These are phyloP conservation scores for Lentinula raphanica DNA, from an alignment of 768 basidiomycete species.

Conservation along the genomic window DNA sequence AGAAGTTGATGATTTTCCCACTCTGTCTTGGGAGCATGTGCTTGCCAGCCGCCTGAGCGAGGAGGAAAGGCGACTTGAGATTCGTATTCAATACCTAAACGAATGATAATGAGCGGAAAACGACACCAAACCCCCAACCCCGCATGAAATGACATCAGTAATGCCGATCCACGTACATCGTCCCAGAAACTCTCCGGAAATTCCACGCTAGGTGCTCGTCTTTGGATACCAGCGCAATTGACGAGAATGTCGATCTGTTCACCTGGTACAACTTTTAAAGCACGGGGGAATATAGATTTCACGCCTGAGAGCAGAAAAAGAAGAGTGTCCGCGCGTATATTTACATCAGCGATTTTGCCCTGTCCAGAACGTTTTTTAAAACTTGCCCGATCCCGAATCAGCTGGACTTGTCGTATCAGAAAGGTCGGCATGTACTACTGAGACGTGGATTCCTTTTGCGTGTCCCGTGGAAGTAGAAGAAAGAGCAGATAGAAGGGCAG, in stretches of 20 bases:
- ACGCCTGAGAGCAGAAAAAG: slow-evolving; percentile 32
- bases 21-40: slow-evolving; percentile 76
- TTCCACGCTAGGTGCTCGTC: slow-evolving; percentile 51
- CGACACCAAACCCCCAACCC: too few species aligned
- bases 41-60: slow-evolving; percentile 79
- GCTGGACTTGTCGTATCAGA: slow-evolving; percentile 4
- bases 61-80: slow-evolving; percentile 81
- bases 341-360: slow-evolving; percentile 20
- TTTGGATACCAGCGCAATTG: slow-evolving; percentile 66
- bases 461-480: slow-evolving; percentile 2
- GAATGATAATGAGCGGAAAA: slow-evolving; percentile 1
- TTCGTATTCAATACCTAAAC: slow-evolving; percentile 80
- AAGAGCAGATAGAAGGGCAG: slow-evolving; percentile 9
- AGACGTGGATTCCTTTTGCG: slow-evolving; percentile 6
- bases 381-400: slow-evolving; percentile 57
- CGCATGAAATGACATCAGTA: slow-evolving; percentile 5
- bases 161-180: slow-evolving; percentile 36
- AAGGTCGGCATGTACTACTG: slow-evolving; percentile 3
- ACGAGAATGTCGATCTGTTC: slow-evolving; percentile 55
- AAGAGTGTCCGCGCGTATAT: slow-evolving; percentile 25
- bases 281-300: slow-evolving; percentile 34
- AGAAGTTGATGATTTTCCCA: slow-evolving; percentile 74
- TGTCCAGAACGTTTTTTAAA: background rate
- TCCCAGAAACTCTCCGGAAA: slow-evolving; percentile 69
- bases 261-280: slow-evolving; percentile 27